Evolutionary conservation across 2,329 filamentous ascomycete species (phyloP).

Genomic region (Hypocreales sp.): DNA sequence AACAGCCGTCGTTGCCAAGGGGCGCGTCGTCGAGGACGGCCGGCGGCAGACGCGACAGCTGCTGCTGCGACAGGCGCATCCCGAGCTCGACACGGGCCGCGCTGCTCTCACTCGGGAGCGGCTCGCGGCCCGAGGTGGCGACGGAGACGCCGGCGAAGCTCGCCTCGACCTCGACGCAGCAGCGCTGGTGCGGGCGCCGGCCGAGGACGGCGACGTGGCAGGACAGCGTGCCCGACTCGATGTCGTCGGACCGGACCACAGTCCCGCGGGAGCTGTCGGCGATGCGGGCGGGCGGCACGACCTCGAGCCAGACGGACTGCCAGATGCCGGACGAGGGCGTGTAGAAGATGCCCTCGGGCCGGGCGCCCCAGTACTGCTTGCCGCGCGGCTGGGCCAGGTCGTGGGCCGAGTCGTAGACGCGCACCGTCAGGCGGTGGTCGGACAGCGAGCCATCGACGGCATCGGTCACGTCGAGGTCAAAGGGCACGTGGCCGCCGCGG

Average conservation of each 20-base stretch:
- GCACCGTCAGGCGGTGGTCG: slow-evolving; percentile 31
- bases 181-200: slow-evolving; percentile 26
- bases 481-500: slow-evolving; percentile 42
- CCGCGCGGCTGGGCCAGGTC: slow-evolving; percentile 50
- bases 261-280: slow-evolving; percentile 43
- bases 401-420: slow-evolving; percentile 47
- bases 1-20: slow-evolving; percentile 20
- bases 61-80: slow-evolving; percentile 29
- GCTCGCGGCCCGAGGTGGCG: slow-evolving; percentile 22
- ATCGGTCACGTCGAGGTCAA: slow-evolving; percentile 42
- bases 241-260: slow-evolving; percentile 37
- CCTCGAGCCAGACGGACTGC: slow-evolving; percentile 42
- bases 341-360: slow-evolving; percentile 46
- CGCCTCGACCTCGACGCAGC: slow-evolving; percentile 36
- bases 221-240: slow-evolving; percentile 32
- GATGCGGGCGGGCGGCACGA: slow-evolving; percentile 34
- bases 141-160: slow-evolving; percentile 32
- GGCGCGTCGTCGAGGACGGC: slow-evolving; percentile 16
- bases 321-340: slow-evolving; percentile 42
- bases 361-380: slow-evolving; percentile 50
- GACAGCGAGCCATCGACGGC: slow-evolving; percentile 12
- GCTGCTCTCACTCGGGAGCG: slow-evolving; percentile 32
- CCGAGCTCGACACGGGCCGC: slow-evolving; percentile 28
- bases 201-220: slow-evolving; percentile 33
- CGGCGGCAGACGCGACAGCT: slow-evolving; percentile 21